phyloP scores from a whole-genome alignment of 2,329 filamentous ascomycete genomes.

The Neurospora sp. region DNA sequence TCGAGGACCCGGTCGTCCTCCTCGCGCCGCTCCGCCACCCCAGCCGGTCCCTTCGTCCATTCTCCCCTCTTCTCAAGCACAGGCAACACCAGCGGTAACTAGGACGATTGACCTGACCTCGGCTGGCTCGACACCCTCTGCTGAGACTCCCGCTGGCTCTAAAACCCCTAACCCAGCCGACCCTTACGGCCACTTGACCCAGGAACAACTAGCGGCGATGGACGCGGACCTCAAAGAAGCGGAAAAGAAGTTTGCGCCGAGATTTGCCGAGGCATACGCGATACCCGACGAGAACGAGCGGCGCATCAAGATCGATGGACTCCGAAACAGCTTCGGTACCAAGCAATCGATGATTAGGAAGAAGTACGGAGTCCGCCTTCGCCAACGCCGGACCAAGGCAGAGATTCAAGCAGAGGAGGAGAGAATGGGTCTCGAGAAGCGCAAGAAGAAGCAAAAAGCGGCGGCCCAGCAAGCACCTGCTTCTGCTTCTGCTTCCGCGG shows the following conservation, averaged over 20 bases:
- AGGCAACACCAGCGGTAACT: slow-evolving; percentile 8
- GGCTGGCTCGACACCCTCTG: slow-evolving; percentile 1
- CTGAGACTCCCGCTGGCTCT: slow-evolving; percentile 6
- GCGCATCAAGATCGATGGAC: slow-evolving; percentile 26
- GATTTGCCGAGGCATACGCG: slow-evolving; percentile 32
- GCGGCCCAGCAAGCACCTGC: not conserved
- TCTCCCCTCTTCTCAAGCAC: slow-evolving; percentile 1
- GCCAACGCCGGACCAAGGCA: slow-evolving; percentile 35
- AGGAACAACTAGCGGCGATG: slow-evolving; percentile 21
- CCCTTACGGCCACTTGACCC: slow-evolving; percentile 36
- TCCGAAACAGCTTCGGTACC: slow-evolving; percentile 45
- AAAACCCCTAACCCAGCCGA: slow-evolving; percentile 21
- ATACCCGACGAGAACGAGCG: slow-evolving; percentile 26
- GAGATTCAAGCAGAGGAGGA: slow-evolving; percentile 35
- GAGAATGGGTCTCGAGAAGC: slow-evolving; percentile 27
- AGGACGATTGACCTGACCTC: not conserved
- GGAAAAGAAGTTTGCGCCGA: slow-evolving; percentile 29
- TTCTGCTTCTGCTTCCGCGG: not conserved
- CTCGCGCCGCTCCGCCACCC: not conserved
- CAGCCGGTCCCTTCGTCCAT: not conserved
- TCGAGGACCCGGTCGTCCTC: not conserved
- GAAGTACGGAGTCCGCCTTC: slow-evolving; percentile 46
- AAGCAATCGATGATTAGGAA: slow-evolving; percentile 49
- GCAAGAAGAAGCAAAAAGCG: not conserved
- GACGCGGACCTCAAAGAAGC: slow-evolving; percentile 28